Conservation (phyloP, 2,329 filamentous ascomycete genomes). For the Sclerotinia subarctica region DNA sequence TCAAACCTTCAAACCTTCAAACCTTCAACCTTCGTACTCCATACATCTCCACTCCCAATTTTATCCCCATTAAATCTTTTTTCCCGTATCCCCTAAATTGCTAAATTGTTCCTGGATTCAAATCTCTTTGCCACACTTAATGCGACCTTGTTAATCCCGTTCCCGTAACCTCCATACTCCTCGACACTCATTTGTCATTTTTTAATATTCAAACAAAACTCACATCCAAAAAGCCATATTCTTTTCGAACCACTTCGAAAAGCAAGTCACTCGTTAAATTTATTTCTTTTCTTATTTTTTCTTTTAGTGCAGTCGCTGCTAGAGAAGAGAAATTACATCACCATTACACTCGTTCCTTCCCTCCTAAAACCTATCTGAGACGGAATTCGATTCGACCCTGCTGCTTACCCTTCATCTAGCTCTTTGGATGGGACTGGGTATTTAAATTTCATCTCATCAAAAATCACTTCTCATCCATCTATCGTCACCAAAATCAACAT, state of each 20-base stretch:
- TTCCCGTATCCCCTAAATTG: constrained; percentile 1
- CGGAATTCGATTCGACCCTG: background rate
- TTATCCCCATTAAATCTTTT: background rate
- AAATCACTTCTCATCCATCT: constrained; percentile 5
- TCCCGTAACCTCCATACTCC: background rate
- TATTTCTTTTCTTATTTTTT: background rate
- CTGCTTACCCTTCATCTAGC: background rate
- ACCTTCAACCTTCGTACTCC: background rate
- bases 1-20: too few relatives aligned
- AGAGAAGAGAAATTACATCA: background rate
- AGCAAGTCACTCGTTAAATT: constrained; percentile 11
- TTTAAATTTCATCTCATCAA: constrained; percentile 1
- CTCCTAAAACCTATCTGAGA: constrained; percentile 6
- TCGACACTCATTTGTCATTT: background rate
- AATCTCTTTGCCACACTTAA: constrained; percentile 15
- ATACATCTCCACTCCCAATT: constrained; percentile 1
- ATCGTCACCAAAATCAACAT: constrained; percentile 25
- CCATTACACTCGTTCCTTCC: constrained; percentile 11
- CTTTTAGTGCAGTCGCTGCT: constrained; percentile 2
- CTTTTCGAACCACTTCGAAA: background rate
- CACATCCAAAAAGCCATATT: background rate
- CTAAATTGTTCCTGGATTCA: constrained; percentile 10
- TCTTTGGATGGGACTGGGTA: background rate
- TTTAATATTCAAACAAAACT: background rate
- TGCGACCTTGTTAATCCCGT: background rate